Evolutionary conservation across 1,284 basidiomycete species (phyloP).

Genomic region (Ceratobasidium sp.): DNA sequence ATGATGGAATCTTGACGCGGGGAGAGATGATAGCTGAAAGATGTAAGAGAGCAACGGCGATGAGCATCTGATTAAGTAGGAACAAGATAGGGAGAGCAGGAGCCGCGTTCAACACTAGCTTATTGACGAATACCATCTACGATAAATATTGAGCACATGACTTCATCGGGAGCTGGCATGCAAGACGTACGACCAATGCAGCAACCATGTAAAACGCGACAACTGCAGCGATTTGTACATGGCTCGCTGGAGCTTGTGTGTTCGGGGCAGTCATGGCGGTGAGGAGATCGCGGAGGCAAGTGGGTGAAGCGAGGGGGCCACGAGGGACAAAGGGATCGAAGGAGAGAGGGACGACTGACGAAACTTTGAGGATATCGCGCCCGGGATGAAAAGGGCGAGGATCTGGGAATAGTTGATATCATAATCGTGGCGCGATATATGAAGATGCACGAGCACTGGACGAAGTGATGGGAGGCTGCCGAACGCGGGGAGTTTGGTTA

Average conservation of each 20-base stretch:
- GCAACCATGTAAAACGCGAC: slow-evolving; percentile 78
- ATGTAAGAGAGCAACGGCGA: slow-evolving; percentile 71
- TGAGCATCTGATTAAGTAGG: slow-evolving; percentile 68
- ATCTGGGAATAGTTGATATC: too few species aligned
- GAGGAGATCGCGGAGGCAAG: neutral
- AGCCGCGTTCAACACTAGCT: slow-evolving; percentile 71
- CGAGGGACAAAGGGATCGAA: neutral
- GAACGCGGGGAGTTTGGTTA: too few species aligned
- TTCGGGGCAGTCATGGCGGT: slow-evolving; percentile 6
- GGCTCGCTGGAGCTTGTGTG: slow-evolving; percentile 21
- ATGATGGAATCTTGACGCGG: slow-evolving; percentile 61
- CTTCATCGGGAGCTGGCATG: neutral
- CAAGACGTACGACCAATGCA: slow-evolving; percentile 66
- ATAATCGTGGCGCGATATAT: too few species aligned
- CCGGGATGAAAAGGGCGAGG: too few species aligned
- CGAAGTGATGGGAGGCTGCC: too few species aligned
- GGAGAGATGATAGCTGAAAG: slow-evolving; percentile 54
- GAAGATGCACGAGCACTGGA: too few species aligned
- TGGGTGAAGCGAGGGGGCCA: neutral
- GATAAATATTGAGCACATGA: slow-evolving; percentile 2
- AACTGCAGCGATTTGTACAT: slow-evolving; percentile 65
- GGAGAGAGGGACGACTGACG: neutral
- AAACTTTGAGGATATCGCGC: neutral
- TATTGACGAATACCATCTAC: slow-evolving; percentile 53
- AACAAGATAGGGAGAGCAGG: slow-evolving; percentile 73